Conservation (phyloP, 1,139 yeast genomes). For the Yamadazyma spencermartinsiae region DNA sequence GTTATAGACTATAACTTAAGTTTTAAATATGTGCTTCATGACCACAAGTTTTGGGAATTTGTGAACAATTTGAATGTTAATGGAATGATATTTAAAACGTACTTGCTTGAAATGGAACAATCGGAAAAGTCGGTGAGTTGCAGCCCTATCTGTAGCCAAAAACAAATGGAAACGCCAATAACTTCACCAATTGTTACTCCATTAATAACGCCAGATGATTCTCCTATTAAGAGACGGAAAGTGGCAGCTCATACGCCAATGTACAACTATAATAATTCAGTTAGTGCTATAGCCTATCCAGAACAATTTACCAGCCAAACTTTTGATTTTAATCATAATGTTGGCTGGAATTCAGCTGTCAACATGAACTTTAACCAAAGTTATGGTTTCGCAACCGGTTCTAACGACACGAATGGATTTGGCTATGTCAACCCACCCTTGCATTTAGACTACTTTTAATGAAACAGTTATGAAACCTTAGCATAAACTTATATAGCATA, state of each 20-base stretch:
- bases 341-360: not conserved
- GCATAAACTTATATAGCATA: not conserved
- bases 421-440: constrained; percentile 3
- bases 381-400: not conserved
- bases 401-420: not conserved
- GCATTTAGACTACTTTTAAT: constrained; percentile 8
- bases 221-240: constrained; percentile 6
- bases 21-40: constrained; percentile 23
- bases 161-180: constrained; percentile 1
- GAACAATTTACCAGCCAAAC: constrained; percentile 1
- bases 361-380: not conserved
- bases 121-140: not conserved
- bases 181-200: constrained; percentile 9
- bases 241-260: not conserved
- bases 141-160: not conserved
- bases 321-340: not conserved
- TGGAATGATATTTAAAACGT: constrained; percentile 2
- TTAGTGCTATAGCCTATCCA: not conserved
- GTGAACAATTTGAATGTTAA: not conserved
- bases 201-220: constrained; percentile 8
- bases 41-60: constrained; percentile 27
- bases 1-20: constrained; percentile 31
- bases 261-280: not conserved
- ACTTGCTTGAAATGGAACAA: not conserved
- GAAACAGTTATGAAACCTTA: not conserved